Base-by-base conservation (phyloP, 192 early-diverging fungal species). In the Coemansia sp. region DNA sequence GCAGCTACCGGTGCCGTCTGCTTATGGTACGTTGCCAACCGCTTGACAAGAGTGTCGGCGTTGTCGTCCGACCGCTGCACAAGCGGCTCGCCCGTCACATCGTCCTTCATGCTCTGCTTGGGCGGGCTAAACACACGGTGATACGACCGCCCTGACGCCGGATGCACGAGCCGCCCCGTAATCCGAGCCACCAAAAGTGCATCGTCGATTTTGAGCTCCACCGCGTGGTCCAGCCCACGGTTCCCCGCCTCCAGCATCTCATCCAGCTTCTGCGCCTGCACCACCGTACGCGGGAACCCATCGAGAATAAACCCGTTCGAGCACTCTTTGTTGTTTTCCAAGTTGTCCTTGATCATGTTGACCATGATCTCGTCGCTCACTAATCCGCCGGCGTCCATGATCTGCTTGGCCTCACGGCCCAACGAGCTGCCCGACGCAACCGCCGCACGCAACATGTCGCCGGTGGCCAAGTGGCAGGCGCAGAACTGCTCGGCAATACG, bases 311-410 rank as follows among this genome's bases (percentile, higher is more conserved):
- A 99, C 21, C 97, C 97, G 69, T 93, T 92, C 83, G 90, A 90
- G 90, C 97, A 99, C 79, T 93, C 94, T 47, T 86, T 59, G 88
- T 98, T 98, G 78, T 86, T 89, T 62, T 94, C 89, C 61, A 99
- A 83, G 86, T 99, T 98, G 61, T 98, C 93, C 80, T 92, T 80
- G 85, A 99, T 99, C 84, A 99, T 89, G 70, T 86, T 87, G 59
- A 99, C 92, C 86, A 99, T 91, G 82, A 99, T 97, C 76, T 99
- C 97, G 84, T 99, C 97, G 67, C 87, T 89, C 57, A 99, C 97
- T 53, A 99, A 86, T 56, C 92, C 95, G 62, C 97, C 97, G 19
- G 91, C 89, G 69, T 99, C 97, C 97, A 99, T 99, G 77, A 99
- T 88, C 87, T 94, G 95, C 88, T 99, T 99, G 67, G 97, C 97